Percentiles rank a stretch among this genome's conserved stretches.
Conservation (phyloP, 1,284 basidiomycete species). For the Xerocomus nothofagi region DNA sequence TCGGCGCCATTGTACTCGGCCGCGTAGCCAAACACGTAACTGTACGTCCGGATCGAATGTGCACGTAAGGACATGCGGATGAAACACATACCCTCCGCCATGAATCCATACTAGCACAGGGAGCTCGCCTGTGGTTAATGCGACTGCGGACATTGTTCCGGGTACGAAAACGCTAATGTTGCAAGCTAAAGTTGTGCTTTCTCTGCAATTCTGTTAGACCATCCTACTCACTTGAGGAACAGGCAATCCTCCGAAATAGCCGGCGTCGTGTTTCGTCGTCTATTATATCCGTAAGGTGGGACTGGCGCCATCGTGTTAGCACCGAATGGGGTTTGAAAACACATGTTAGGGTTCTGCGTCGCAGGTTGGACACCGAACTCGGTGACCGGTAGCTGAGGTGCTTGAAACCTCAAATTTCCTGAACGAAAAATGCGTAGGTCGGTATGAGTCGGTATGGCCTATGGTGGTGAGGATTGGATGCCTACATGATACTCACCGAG, state of each 20-base stretch:
- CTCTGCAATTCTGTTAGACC: background rate
- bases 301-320: background rate
- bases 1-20: conserved; percentile 16
- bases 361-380: conserved; percentile 13
- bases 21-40: conserved; percentile 11
- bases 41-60: background rate
- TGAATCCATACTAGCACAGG: conserved; percentile 27
- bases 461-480: no score
- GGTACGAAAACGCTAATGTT: conserved; percentile 16
- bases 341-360: conserved; percentile 17
- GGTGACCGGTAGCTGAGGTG: conserved; percentile 7
- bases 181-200: background rate
- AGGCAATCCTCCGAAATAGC: conserved; percentile 21
- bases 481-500: conserved; percentile 7
- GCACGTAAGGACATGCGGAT: background rate
- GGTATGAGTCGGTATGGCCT: no score
- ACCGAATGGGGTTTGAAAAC: conserved; percentile 6
- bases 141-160: conserved; percentile 1
- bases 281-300: background rate
- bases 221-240: conserved; percentile 22
- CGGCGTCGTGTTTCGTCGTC: conserved; percentile 4
- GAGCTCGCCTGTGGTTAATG: background rate
- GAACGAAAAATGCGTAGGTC: background rate
- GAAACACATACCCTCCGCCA: conserved; percentile 19
- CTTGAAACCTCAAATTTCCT: conserved; percentile 21